phyloP scores from a whole-genome alignment of 768 basidiomycete species.

The Cyathus striatus region DNA sequence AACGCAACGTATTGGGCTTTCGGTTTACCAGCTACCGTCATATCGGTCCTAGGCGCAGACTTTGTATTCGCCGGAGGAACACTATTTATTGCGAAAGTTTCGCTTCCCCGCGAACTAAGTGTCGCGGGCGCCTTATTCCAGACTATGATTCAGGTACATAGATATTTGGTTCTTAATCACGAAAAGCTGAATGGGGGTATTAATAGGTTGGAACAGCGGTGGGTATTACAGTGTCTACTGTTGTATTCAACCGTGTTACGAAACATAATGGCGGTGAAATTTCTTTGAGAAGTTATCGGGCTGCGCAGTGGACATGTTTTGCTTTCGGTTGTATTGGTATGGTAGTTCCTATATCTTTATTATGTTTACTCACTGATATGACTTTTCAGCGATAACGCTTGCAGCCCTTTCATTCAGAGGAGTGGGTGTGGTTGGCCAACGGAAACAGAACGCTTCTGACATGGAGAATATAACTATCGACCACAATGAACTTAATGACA shows the following conservation, averaged over 20 bases:
- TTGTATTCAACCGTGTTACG: conserved; percentile 60
- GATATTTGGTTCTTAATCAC: neutral
- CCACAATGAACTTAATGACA: too few species aligned
- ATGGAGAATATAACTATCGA: too few species aligned
- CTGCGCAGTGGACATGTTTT: conserved; percentile 62
- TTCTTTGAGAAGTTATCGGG: conserved; percentile 46
- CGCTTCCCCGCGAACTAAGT: conserved; percentile 66
- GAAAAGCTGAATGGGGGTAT: neutral
- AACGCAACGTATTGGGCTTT: conserved; percentile 65
- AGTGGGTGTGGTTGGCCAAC: neutral
- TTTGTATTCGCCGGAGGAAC: conserved; percentile 73
- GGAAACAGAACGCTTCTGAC: too few species aligned
- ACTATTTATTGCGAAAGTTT: conserved; percentile 67
- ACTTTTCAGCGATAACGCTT: conserved; percentile 47
- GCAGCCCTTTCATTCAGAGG: conserved; percentile 37
- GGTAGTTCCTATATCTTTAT: neutral
- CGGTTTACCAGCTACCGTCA: conserved; percentile 62
- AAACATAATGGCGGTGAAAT: conserved; percentile 20
- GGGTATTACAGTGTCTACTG: conserved; percentile 67
- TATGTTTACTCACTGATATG: neutral
- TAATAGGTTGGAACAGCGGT: conserved; percentile 62
- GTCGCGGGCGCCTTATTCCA: conserved; percentile 74
- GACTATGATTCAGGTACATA: conserved; percentile 64
- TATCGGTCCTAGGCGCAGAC: conserved; percentile 72
- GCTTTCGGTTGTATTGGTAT: conserved; percentile 60